Conservation (phyloP, 768 basidiomycete species). For the Boletellus sp. region DNA sequence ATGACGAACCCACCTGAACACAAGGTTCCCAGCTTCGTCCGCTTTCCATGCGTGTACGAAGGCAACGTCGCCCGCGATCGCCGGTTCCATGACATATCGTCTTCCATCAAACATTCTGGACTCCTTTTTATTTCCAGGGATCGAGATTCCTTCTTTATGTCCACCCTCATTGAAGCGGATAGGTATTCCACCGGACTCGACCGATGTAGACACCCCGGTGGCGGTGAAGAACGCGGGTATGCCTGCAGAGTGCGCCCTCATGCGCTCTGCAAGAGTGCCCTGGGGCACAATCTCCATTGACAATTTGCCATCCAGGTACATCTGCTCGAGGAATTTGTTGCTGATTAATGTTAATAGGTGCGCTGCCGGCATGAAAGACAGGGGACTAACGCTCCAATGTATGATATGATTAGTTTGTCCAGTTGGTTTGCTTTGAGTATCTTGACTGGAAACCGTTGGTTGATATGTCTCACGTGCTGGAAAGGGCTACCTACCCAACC, state of each 20-base stretch:
- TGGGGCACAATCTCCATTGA: conserved; percentile 86
- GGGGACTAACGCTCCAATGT: conserved; percentile 67
- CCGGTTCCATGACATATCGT: conserved; percentile 32
- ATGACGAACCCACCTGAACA: conserved; percentile 60
- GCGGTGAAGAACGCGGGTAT: conserved; percentile 73
- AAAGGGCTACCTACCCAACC: conserved; percentile 48
- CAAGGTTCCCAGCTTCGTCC: conserved; percentile 82
- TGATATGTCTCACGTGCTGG: not conserved
- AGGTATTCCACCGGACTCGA: conserved; percentile 73
- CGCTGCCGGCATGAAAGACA: too few species aligned
- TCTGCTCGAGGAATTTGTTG: conserved; percentile 38
- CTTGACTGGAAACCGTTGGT: conserved; percentile 45
- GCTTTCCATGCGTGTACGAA: conserved; percentile 72
- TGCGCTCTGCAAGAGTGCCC: conserved; percentile 84
- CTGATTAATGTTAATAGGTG: conserved; percentile 32
- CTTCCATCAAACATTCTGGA: conserved; percentile 52
- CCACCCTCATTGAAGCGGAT: conserved; percentile 72
- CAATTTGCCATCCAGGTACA: conserved; percentile 77
- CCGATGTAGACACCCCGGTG: conserved; percentile 75
- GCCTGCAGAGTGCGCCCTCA: conserved; percentile 32
- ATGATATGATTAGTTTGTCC: conserved; percentile 78
- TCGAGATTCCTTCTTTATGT: conserved; percentile 57
- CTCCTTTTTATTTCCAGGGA: conserved; percentile 69
- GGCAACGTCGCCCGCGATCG: conserved; percentile 73
- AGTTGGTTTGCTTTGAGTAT: conserved; percentile 72